These are phyloP conservation scores for Schizochytrium sp. DNA, from an alignment of 108 stramenopile genomes.

Conservation along the genomic window DNA sequence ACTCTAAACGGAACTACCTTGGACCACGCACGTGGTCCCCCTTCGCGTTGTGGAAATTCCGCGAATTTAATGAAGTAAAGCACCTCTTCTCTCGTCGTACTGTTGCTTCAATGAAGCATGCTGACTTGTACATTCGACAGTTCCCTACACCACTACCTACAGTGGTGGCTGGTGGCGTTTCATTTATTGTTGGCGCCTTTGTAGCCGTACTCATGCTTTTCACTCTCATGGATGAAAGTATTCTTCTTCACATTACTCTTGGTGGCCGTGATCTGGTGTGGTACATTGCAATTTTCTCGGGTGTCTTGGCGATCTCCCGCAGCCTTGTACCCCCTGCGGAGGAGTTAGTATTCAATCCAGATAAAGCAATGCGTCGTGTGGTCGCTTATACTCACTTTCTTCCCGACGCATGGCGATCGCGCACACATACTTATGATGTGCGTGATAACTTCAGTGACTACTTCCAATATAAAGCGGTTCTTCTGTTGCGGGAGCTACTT, in stretches of 20 bases:
- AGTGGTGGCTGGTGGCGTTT: slow-evolving; percentile 81
- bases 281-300: slow-evolving; percentile 61
- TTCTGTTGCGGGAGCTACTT: slow-evolving; percentile 27
- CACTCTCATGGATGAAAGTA: slow-evolving; percentile 90
- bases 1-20: slow-evolving; percentile 86
- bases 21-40: slow-evolving; percentile 92
- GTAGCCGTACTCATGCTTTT: slow-evolving; percentile 89
- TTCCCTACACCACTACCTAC: slow-evolving; percentile 85
- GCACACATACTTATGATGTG: slow-evolving; percentile 35
- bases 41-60: slow-evolving; percentile 88
- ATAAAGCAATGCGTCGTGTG: slow-evolving; percentile 39
- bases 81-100: slow-evolving; percentile 88
- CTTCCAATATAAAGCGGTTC: slow-evolving; percentile 35
- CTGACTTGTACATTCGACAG: slow-evolving; percentile 84
- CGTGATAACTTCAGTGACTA: slow-evolving; percentile 49
- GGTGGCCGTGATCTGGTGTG: slow-evolving; percentile 82
- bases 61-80: slow-evolving; percentile 95
- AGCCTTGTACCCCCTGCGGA: slow-evolving; percentile 50
- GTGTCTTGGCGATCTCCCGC: slow-evolving; percentile 28
- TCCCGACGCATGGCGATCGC: slow-evolving; percentile 24
- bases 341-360: slow-evolving; percentile 35
- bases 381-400: slow-evolving; percentile 48
- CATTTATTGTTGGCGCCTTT: slow-evolving; percentile 91
- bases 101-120: slow-evolving; percentile 85
- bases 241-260: slow-evolving; percentile 90